Conservation (phyloP, 768 basidiomycete genomes). For the Zangia roseola region DNA sequence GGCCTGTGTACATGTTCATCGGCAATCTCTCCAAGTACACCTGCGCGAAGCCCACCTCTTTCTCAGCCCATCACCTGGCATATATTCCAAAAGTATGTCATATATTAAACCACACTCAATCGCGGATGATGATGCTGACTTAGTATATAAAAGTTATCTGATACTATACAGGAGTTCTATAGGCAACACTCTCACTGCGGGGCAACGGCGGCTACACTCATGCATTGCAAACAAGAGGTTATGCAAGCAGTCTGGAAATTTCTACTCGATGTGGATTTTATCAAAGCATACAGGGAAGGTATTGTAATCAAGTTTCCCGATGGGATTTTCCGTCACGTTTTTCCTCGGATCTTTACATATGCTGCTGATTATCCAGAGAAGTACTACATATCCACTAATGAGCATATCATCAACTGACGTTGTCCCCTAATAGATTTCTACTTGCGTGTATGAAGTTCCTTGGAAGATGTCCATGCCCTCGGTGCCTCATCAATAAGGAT, state of each 20-base stretch:
- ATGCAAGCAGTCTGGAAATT: constrained; percentile 25
- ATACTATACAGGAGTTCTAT: constrained; percentile 15
- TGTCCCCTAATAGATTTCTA: constrained; percentile 13
- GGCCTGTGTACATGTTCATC: constrained; percentile 16
- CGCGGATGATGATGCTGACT: too few relatives aligned
- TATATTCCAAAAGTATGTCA: constrained; percentile 15
- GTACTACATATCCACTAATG: too few relatives aligned
- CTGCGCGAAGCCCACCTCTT: constrained; percentile 1
- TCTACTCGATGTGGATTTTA: constrained; percentile 24
- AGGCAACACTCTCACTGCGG: neutral
- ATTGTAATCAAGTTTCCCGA: constrained; percentile 20
- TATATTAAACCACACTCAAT: too few relatives aligned
- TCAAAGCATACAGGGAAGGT: constrained; percentile 22
- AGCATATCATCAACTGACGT: neutral
- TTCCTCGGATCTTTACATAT: constrained; percentile 24
- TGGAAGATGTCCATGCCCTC: constrained; percentile 19
- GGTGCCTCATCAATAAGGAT: constrained; percentile 15
- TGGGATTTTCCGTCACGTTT: constrained; percentile 15
- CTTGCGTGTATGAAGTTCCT: constrained; percentile 20
- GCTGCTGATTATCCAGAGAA: constrained; percentile 31
- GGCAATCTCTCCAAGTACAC: constrained; percentile 11
- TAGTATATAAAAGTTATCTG: neutral
- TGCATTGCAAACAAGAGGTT: constrained; percentile 19
- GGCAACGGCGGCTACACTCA: neutral
- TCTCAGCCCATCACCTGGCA: constrained; percentile 20